phyloP scores from a whole-genome alignment of 2,329 filamentous ascomycete species.

The Elsinoe fawcettii region DNA sequence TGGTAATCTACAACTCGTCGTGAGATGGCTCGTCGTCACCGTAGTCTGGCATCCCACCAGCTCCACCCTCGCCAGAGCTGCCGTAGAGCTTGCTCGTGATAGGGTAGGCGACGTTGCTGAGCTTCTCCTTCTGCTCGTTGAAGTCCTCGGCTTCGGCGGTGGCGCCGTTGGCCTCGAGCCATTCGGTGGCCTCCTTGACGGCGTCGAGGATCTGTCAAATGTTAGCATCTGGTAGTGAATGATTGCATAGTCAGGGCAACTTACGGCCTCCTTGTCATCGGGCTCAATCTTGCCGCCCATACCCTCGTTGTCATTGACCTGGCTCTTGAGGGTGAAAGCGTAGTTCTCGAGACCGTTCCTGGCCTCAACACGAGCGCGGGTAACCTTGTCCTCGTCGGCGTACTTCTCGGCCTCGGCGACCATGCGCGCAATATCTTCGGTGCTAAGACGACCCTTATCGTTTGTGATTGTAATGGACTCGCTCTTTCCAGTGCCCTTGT shows the following conservation, averaged over 20 bases:
- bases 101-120: slow-evolving; percentile 91
- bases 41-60: slow-evolving; percentile 50
- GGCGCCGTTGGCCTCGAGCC: slow-evolving; percentile 90
- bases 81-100: slow-evolving; percentile 97
- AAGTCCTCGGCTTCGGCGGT: slow-evolving; percentile 88
- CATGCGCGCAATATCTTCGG: slow-evolving; percentile 99
- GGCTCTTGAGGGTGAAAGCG: slow-evolving; percentile 98
- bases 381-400: slow-evolving; percentile 98
- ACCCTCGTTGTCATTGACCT: slow-evolving; percentile 92
- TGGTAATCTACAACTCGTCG: slow-evolving; percentile 40
- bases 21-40: slow-evolving; percentile 54
- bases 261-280: slow-evolving; percentile 92
- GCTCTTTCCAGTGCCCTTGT: slow-evolving; percentile 96
- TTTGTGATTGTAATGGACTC: slow-evolving; percentile 99
- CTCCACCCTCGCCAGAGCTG: slow-evolving; percentile 43
- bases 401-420: slow-evolving; percentile 97
- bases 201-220: slow-evolving; percentile 67
- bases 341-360: slow-evolving; percentile 98
- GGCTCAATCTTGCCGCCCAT: slow-evolving; percentile 97
- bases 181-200: slow-evolving; percentile 93
- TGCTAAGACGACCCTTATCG: slow-evolving; percentile 94
- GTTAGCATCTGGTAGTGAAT: slow-evolving; percentile 30
- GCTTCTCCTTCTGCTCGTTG: slow-evolving; percentile 99
- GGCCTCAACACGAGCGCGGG: slow-evolving; percentile 91
- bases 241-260: slow-evolving; percentile 23